Evolutionary conservation across 257 asterid species (phyloP), one percentile per base, ranked within the genome.

Genomic region (Gentiana macrophylla): DNA sequence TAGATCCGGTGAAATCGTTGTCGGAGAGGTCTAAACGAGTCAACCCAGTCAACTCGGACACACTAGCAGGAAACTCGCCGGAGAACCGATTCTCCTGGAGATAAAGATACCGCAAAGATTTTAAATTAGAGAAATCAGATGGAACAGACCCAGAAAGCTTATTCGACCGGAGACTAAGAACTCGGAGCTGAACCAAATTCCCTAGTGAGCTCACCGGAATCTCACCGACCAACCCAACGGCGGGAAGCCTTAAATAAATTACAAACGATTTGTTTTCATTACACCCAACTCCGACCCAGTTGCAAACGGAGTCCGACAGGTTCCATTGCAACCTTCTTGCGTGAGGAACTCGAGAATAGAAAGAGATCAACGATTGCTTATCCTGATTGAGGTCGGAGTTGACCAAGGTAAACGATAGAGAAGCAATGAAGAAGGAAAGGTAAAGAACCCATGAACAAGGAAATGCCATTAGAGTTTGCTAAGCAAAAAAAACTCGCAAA

Each of bases 91-190:
- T 88, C 52, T 70, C 51, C 71, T 92, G 97, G 13, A 92, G 77
- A 68, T 92, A 92, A 7, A 85, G 68, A 47, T 72, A 83, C 36
- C 95, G 91, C 53, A 92, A 83, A 60, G 73, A 59, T 64, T 71
- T 67, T 44, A 92, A 80, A 7, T 76, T 70, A 7, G 97, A 64
- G 72, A 92, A 82, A 52, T 92, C 99, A 2, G 70, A 11, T 0
- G 99, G 97, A 7, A 92, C 63, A 6, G 73, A 45, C 2, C 97
- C 97, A 48, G 89, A 63, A 24, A 92, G 83, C 2, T 82, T 70
- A 46, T 92, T 92, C 12, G 94, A 65, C 36, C 86, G 94, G 67
- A 92, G 97, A 65, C 99, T 92, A 37, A 92, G 79, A 5, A 92
- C 86, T 32, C 99, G 73, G 36, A 92, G 85, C 74, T 84, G 91